Percentiles rank a stretch among this genome's conserved stretches.
These are phyloP conservation scores for Penicillium atrosanguineum DNA, from an alignment of 495 filamentous ascomycete species.

Conservation along the genomic window DNA sequence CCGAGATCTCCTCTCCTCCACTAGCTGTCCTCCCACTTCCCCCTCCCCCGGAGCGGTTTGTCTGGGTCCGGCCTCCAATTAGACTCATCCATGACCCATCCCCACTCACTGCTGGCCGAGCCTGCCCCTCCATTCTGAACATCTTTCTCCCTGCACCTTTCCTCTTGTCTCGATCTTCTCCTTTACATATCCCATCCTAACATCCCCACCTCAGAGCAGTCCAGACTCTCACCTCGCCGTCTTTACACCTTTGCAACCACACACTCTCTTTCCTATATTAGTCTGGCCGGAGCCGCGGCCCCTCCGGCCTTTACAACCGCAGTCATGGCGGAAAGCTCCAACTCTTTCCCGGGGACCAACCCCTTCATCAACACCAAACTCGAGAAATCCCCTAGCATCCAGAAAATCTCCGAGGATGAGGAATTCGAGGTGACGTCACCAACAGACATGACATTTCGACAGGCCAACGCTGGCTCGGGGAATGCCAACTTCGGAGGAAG, in stretches of 20 bases:
- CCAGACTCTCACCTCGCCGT: not conserved
- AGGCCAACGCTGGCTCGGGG: conserved; percentile 29
- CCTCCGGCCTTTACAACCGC: conserved; percentile 28
- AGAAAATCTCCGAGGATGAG: conserved; percentile 58
- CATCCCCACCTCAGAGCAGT: not conserved
- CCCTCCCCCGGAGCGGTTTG: not conserved
- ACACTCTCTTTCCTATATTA: conserved; percentile 21
- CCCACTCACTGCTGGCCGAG: conserved; percentile 2
- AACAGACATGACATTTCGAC: conserved; percentile 54
- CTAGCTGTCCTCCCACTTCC: not conserved
- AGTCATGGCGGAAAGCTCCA: conserved; percentile 51
- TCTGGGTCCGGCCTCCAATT: conserved; percentile 5
- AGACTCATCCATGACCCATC: conserved; percentile 1
- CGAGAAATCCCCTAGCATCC: conserved; percentile 35
- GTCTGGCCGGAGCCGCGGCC: conserved; percentile 31
- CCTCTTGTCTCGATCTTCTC: not conserved
- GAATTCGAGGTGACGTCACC: conserved; percentile 65
- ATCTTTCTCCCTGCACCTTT: not conserved
- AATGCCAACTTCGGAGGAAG: conserved; percentile 30
- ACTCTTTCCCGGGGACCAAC: conserved; percentile 55
- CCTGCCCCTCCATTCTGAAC: conserved; percentile 4
- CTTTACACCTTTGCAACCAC: conserved; percentile 2
- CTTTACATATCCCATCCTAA: not conserved
- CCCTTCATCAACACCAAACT: conserved; percentile 47
- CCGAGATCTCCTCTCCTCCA: not conserved